Evolutionary conservation across 306 rosid species (phyloP).

Genomic region (Morella rubra): DNA sequence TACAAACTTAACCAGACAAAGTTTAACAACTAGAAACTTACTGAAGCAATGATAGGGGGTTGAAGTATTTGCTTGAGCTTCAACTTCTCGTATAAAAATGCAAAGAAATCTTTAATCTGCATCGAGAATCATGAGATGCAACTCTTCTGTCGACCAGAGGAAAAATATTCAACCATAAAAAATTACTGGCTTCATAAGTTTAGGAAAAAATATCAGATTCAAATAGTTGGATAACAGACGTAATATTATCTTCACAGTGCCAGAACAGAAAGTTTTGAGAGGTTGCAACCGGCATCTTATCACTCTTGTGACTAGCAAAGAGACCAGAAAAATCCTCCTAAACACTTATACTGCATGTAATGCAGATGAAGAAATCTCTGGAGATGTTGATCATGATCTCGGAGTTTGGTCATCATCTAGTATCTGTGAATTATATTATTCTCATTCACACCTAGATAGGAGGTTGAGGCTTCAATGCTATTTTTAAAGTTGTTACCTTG

Average conservation of each 20-base stretch:
- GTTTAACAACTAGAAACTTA: conserved; percentile 43
- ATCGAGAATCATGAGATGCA: conserved; percentile 26
- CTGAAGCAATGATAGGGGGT: conserved; percentile 97
- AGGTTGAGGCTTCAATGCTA: background rate
- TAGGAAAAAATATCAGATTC: background rate
- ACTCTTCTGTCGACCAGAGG: background rate
- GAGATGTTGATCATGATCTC: background rate
- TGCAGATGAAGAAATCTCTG: background rate
- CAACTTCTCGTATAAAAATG: conserved; percentile 63
- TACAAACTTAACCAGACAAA: conserved; percentile 5
- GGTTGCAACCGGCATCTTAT: background rate
- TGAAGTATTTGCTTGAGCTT: conserved; percentile 91
- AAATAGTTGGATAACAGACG: background rate
- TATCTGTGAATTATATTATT: background rate
- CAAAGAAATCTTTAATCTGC: conserved; percentile 55
- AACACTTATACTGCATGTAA: background rate
- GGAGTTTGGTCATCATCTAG: background rate
- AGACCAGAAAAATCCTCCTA: background rate
- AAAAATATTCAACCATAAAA: background rate
- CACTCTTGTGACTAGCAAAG: background rate
- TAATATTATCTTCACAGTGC: background rate
- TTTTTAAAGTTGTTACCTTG: too few relatives aligned
- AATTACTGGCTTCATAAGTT: background rate
- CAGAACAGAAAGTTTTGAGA: background rate
- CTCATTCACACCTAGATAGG: background rate